Conservation (phyloP, 352 stramenopile genomes). For the Phytophthora tubulina region DNA sequence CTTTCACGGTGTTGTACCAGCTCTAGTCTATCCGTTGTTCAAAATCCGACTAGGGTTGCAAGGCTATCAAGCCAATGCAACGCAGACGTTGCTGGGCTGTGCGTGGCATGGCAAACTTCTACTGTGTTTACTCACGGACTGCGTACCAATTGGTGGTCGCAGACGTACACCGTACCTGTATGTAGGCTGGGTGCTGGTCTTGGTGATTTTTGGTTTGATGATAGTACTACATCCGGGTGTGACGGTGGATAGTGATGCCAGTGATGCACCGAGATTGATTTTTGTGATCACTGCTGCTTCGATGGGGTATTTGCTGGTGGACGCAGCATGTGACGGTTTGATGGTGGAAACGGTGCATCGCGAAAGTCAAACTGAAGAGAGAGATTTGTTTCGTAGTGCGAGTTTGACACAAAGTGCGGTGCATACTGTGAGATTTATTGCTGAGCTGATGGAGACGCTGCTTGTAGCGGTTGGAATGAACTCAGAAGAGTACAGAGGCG, state of each 20-base stretch:
- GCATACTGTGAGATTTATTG: conserved; percentile 67
- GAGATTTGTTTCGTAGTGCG: conserved; percentile 2
- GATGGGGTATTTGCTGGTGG: conserved; percentile 55
- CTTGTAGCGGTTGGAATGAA: conserved; percentile 72
- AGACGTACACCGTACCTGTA: conserved; percentile 80
- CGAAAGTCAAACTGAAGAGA: conserved; percentile 46
- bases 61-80: conserved; percentile 71
- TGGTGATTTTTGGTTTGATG: conserved; percentile 51
- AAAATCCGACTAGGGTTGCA: conserved; percentile 75
- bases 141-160: conserved; percentile 60
- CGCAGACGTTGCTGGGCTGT: conserved; percentile 67
- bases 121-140: conserved; percentile 72
- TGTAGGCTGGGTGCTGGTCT: conserved; percentile 59
- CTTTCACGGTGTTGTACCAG: conserved; percentile 73
- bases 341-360: conserved; percentile 84
- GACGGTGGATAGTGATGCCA: conserved; percentile 2
- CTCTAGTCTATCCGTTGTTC: conserved; percentile 80
- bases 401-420: conserved; percentile 60
- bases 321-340: conserved; percentile 78
- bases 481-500: conserved; percentile 57
- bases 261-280: conserved; percentile 59
- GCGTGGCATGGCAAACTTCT: conserved; percentile 77
- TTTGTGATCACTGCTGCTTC: conserved; percentile 63
- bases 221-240: conserved; percentile 36
- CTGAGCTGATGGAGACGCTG: conserved; percentile 63